phyloP scores from a whole-genome alignment of 345 rosid genomes.

The Fremontodendron californicum region DNA sequence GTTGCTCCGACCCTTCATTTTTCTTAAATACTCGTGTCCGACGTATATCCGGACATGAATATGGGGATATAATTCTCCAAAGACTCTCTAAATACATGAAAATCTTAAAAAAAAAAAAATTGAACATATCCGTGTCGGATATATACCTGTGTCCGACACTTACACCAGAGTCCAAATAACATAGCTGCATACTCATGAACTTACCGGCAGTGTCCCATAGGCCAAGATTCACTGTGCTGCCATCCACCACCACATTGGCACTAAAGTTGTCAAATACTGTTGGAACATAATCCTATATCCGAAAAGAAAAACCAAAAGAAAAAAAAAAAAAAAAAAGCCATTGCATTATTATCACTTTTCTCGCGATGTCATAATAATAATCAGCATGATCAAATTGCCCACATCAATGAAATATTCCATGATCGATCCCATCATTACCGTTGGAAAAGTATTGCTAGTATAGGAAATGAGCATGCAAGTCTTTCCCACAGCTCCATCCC shows the following conservation, averaged over 20 bases:
- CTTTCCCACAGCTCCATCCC: conserved; percentile 83
- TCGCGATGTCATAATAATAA: neutral
- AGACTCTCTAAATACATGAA: no score
- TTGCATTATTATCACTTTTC: neutral
- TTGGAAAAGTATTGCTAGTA: conserved; percentile 74
- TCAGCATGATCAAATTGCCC: neutral
- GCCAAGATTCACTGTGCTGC: conserved; percentile 53
- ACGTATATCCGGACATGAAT: no score
- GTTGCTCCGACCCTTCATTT: no score
- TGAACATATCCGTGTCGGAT: no score
- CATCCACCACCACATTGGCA: conserved; percentile 63
- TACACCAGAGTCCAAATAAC: no score
- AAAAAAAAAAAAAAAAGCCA: neutral
- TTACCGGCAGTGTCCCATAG: conserved; percentile 63
- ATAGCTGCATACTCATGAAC: no score
- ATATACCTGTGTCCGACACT: no score
- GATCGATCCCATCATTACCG: conserved; percentile 28
- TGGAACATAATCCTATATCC: conserved; percentile 51
- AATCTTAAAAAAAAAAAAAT: no score
- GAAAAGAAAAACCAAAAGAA: neutral
- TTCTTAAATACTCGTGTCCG: no score
- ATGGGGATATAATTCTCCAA: no score
- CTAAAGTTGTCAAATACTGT: conserved; percentile 68
- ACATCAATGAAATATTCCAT: neutral
- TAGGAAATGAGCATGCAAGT: conserved; percentile 84